These are phyloP conservation scores for Diatrype stigma DNA, from an alignment of 2,329 filamentous ascomycete species.

Conservation along the genomic window DNA sequence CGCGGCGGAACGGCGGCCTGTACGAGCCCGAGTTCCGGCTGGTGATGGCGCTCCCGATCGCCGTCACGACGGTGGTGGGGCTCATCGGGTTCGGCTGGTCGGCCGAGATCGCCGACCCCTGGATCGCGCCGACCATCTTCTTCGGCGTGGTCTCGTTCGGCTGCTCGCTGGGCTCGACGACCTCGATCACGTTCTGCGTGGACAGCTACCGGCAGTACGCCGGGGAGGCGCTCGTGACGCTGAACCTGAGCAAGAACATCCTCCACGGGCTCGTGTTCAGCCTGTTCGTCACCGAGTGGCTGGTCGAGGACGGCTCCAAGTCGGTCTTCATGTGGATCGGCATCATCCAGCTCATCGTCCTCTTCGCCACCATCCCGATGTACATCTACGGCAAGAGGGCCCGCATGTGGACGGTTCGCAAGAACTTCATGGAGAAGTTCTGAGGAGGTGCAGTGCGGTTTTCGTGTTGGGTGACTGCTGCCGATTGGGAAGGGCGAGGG, in stretches of 20 bases:
- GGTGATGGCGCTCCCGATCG: constrained; percentile 79
- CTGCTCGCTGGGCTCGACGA: constrained; percentile 84
- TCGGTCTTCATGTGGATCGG: constrained; percentile 79
- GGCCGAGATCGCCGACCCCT: constrained; percentile 66
- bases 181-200: constrained; percentile 88
- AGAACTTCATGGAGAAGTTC: constrained; percentile 78
- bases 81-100: constrained; percentile 98
- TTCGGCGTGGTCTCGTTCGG: constrained; percentile 92
- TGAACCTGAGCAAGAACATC: constrained; percentile 94
- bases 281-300: constrained; percentile 83
- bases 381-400: constrained; percentile 90
- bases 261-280: constrained; percentile 87
- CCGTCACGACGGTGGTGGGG: constrained; percentile 73
- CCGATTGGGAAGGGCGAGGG: too few relatives aligned
- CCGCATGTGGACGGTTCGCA: constrained; percentile 89
- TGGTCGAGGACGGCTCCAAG: constrained; percentile 70
- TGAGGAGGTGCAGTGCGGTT: too few relatives aligned
- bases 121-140: constrained; percentile 91
- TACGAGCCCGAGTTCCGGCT: constrained; percentile 94
- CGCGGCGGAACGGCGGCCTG: constrained; percentile 80
- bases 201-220: constrained; percentile 93
- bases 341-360: constrained; percentile 73
- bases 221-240: constrained; percentile 86
- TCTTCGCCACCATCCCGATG: constrained; percentile 80
- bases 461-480: too few relatives aligned